phyloP scores from a whole-genome alignment of 2,329 filamentous ascomycete genomes.

The Botrytis aclada region DNA sequence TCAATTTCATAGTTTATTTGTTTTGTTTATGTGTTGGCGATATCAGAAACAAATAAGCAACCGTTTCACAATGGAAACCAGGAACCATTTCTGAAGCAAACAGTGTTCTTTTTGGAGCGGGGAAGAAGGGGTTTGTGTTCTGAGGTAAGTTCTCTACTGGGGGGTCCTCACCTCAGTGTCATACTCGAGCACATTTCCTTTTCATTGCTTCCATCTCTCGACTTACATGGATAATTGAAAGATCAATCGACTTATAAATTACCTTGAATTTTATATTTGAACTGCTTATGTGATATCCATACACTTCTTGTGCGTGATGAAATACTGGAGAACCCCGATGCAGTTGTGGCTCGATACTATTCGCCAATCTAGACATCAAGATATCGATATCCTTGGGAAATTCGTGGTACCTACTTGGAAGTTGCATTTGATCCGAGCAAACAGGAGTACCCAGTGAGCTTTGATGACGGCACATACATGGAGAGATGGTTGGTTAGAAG shows the following conservation, averaged over 20 bases:
- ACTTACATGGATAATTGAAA: background rate
- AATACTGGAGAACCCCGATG: background rate
- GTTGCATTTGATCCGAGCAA: background rate
- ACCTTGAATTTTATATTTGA: background rate
- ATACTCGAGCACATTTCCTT: background rate
- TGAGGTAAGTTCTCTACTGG: background rate
- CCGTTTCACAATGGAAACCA: background rate
- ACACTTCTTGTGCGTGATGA: no score
- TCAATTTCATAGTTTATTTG: background rate
- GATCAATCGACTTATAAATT: background rate
- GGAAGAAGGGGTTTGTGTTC: no score
- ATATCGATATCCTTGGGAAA: background rate
- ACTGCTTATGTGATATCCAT: background rate
- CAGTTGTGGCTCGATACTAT: background rate
- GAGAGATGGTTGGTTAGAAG: background rate
- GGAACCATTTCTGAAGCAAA: background rate
- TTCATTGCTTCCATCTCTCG: background rate
- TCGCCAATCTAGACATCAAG: background rate
- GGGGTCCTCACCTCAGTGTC: background rate
- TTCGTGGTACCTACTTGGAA: background rate
- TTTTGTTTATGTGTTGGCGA: background rate
- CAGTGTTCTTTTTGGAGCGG: background rate
- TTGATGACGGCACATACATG: background rate
- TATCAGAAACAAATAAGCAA: background rate
- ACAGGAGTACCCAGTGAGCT: background rate